phyloP scores from a whole-genome alignment of 305 asterid species.

The Solanum hybrid region DNA sequence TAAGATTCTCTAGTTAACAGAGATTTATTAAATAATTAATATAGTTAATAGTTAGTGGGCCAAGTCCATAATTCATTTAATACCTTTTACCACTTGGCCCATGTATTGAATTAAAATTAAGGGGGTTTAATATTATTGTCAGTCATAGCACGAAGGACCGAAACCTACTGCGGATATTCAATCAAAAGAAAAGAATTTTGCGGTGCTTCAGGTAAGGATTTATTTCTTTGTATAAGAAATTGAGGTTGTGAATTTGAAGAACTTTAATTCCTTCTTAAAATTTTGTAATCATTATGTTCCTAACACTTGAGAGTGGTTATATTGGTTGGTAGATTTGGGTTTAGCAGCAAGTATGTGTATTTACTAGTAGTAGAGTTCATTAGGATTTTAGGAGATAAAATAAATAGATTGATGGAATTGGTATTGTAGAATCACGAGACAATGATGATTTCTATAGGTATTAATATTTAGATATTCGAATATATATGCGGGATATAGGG shows the following conservation, averaged over 20 bases:
- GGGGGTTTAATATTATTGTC: too few species aligned
- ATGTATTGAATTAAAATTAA: too few species aligned
- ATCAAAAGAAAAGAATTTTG: too few species aligned
- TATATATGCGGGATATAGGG: not conserved
- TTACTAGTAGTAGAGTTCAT: not conserved
- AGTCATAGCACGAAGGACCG: too few species aligned
- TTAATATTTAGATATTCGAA: not conserved
- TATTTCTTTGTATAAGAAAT: too few species aligned
- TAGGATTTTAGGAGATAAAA: not conserved
- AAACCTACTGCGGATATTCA: too few species aligned
- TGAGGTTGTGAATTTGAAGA: too few species aligned
- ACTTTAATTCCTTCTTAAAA: not conserved
- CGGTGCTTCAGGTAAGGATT: too few species aligned
- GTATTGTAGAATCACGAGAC: not conserved
- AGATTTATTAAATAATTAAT: too few species aligned
- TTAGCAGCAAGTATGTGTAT: not conserved
- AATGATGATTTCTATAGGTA: too few species aligned
- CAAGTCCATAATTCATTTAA: not conserved
- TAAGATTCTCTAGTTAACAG: not conserved
- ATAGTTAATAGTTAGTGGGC: not conserved
- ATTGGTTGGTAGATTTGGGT: not conserved
- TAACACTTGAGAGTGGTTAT: not conserved
- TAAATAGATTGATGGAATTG: not conserved
- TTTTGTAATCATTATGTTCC: not conserved
- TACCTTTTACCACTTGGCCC: too few species aligned